Conservation (phyloP, 1,284 basidiomycete genomes). For the Inonotus obliquus region DNA sequence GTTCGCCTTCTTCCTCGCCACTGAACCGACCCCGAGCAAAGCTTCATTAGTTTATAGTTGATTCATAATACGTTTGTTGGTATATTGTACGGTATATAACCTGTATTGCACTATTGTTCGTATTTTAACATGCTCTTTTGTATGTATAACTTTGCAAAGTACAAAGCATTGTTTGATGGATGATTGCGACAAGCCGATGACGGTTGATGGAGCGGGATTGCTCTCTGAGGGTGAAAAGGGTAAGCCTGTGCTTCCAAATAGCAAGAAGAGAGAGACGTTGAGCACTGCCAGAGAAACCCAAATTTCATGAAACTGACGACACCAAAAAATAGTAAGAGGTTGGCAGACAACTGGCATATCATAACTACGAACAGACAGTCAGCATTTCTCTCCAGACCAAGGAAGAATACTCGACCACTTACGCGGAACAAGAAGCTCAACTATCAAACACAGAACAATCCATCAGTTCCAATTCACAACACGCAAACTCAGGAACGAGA, state of each 20-base stretch:
- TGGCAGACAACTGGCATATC: not conserved
- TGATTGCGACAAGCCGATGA: too few species aligned
- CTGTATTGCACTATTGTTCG: not conserved
- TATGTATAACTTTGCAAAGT: not conserved
- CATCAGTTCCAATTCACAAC: not conserved
- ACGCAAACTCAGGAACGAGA: not conserved
- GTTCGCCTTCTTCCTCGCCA: not conserved
- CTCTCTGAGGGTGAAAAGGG: too few species aligned
- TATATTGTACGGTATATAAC: not conserved
- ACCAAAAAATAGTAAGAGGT: too few species aligned
- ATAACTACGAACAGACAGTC: not conserved
- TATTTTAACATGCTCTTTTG: not conserved
- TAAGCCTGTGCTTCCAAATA: too few species aligned
- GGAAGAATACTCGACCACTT: conserved; percentile 21
- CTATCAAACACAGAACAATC: conserved; percentile 31
- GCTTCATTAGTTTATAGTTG: not conserved
- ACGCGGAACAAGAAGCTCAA: conserved; percentile 76
- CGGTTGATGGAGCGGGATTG: too few species aligned
- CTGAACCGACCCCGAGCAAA: not conserved
- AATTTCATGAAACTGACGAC: too few species aligned
- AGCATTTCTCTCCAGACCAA: not conserved
- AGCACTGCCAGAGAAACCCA: too few species aligned
- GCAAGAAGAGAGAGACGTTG: too few species aligned
- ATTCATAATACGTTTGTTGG: not conserved
- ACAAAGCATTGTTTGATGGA: not conserved